Evolutionary conservation across 352 stramenopile genomes (phyloP).

Genomic region (Phytophthora constricta): DNA sequence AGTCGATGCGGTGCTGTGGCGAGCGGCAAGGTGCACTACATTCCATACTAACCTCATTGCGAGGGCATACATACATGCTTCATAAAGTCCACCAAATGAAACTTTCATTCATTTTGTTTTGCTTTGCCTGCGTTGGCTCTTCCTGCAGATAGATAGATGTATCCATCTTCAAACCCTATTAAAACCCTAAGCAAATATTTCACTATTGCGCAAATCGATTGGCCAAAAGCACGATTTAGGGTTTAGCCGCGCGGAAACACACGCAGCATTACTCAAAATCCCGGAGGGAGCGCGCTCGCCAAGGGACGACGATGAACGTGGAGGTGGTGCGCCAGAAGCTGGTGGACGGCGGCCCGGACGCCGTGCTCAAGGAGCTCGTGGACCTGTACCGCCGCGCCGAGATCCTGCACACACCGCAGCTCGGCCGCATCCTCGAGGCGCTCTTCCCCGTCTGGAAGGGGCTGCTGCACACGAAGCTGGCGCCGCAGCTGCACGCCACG

Average conservation of each 20-base stretch:
- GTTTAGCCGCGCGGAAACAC: conserved; percentile 2
- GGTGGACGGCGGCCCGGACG: conserved; percentile 74
- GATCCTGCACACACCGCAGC: conserved; percentile 91
- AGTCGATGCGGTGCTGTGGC: conserved; percentile 53
- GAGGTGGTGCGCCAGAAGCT: conserved; percentile 88
- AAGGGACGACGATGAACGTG: conserved; percentile 78
- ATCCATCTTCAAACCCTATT: background rate
- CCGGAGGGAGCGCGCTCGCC: conserved; percentile 24
- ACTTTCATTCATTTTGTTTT: too few relatives aligned
- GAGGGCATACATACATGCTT: too few relatives aligned
- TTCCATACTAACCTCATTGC: conserved; percentile 68
- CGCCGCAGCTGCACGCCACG: conserved; percentile 79
- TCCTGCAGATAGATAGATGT: too few relatives aligned
- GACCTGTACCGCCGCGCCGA: conserved; percentile 89
- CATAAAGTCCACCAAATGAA: too few relatives aligned
- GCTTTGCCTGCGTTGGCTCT: too few relatives aligned
- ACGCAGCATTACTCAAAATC: conserved; percentile 14
- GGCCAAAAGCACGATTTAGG: background rate
- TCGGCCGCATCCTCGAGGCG: conserved; percentile 89
- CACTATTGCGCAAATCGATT: conserved; percentile 20
- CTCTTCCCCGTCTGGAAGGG: conserved; percentile 92
- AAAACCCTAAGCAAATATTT: background rate
- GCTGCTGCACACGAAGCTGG: conserved; percentile 80
- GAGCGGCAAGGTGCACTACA: conserved; percentile 55
- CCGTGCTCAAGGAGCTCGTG: conserved; percentile 84